phyloP scores from a whole-genome alignment of 257 asterid genomes.

The Parsonsia alboflavescens region DNA sequence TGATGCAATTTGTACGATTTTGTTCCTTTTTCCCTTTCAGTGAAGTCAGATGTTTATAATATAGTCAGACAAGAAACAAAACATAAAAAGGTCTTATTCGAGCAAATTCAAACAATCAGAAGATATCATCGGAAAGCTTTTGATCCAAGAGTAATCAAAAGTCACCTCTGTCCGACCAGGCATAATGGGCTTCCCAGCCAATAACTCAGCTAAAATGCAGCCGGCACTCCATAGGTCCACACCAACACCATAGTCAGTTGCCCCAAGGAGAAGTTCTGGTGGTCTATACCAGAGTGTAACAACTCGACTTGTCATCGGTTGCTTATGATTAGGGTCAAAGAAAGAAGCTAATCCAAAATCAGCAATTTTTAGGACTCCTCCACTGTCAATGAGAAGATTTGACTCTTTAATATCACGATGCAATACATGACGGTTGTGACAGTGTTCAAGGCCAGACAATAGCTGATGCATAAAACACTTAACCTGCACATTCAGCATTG shows the following conservation, averaged over 20 bases:
- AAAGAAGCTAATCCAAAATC: constrained; percentile 85
- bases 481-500: constrained; percentile 46
- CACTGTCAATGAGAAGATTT: constrained; percentile 67
- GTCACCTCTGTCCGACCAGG: constrained; percentile 89
- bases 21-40: not conserved
- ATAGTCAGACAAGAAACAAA: not conserved
- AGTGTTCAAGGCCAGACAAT: constrained; percentile 81
- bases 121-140: not conserved
- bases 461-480: constrained; percentile 81
- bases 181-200: constrained; percentile 88
- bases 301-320: constrained; percentile 86
- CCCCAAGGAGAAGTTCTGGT: constrained; percentile 88
- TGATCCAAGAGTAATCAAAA: not conserved
- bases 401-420: constrained; percentile 93
- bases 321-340: constrained; percentile 70
- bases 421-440: constrained; percentile 68
- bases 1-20: not conserved
- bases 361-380: constrained; percentile 76
- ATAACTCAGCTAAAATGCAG: constrained; percentile 79
- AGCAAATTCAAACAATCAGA: not conserved
- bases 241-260: constrained; percentile 82
- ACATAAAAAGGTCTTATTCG: not conserved
- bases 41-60: not conserved
- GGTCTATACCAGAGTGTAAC: constrained; percentile 93
- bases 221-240: constrained; percentile 94